These are phyloP conservation scores for Silene uniflora DNA, from an alignment of 148 eudicot species.

Conservation along the genomic window DNA sequence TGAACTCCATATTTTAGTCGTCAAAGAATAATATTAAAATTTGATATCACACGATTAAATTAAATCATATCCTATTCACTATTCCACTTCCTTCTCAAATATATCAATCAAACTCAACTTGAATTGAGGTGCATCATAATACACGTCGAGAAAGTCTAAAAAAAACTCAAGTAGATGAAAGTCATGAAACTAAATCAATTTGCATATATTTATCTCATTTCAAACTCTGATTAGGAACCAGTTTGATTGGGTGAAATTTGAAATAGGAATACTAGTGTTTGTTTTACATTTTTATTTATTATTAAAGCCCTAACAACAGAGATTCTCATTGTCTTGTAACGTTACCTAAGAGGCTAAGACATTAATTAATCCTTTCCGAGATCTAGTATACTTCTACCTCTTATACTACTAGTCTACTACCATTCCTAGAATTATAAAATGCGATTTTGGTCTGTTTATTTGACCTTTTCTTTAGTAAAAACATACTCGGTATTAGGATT, in stretches of 20 bases:
- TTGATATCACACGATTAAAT: no score
- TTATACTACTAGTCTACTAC: neutral
- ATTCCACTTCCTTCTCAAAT: no score
- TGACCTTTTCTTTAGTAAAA: neutral
- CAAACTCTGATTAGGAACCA: neutral
- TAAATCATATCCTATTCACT: no score
- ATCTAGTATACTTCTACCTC: neutral
- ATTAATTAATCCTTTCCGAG: neutral
- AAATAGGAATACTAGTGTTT: neutral
- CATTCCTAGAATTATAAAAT: neutral
- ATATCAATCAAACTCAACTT: no score
- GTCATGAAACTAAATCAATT: no score
- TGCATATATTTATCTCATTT: neutral
- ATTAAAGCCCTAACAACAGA: constrained; percentile 1
- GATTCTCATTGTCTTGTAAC: constrained; percentile 20
- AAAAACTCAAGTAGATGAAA: no score
- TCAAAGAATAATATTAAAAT: no score
- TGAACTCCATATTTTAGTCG: no score
- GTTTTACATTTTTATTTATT: neutral
- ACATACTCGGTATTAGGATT: no score
- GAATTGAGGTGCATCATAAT: no score
- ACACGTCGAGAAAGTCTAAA: no score
- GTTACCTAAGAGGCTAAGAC: neutral
- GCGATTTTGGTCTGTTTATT: neutral
- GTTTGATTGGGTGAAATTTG: constrained; percentile 9